These are phyloP conservation scores for Yarrowia sp. DNA, from an alignment of 805 yeast genomes.

Conservation along the genomic window DNA sequence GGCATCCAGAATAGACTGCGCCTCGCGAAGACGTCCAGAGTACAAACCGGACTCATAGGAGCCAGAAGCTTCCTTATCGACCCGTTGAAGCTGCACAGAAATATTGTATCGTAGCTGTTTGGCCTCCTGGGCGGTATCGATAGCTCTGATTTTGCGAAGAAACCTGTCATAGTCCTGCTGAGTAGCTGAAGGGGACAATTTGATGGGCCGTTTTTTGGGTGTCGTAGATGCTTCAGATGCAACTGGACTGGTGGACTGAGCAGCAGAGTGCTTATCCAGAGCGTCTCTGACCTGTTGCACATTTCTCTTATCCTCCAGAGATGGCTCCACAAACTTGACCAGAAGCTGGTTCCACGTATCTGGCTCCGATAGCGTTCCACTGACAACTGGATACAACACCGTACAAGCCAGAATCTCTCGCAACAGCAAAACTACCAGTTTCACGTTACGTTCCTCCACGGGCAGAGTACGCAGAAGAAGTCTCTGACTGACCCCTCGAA, in stretches of 20 bases:
- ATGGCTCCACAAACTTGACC: constrained; percentile 55
- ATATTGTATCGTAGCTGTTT: constrained; percentile 49
- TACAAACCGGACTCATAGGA: neutral
- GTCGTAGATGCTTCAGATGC: constrained; percentile 19
- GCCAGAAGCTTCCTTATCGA: constrained; percentile 36
- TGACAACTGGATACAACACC: constrained; percentile 50
- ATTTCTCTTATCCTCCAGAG: constrained; percentile 68
- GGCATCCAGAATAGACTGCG: neutral
- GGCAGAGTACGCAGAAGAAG: constrained; percentile 53
- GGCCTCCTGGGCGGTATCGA: constrained; percentile 44
- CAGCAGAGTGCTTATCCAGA: constrained; percentile 54
- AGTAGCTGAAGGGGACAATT: constrained; percentile 43
- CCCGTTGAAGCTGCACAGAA: constrained; percentile 47
- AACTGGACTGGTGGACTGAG: constrained; percentile 16
- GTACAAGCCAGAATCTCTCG: constrained; percentile 62
- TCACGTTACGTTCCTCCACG: constrained; percentile 44
- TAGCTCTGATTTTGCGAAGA: constrained; percentile 38
- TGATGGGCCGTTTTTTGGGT: constrained; percentile 28
- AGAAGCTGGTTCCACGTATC: constrained; percentile 72
- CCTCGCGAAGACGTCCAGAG: neutral
- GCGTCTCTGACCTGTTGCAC: constrained; percentile 70
- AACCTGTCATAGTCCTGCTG: constrained; percentile 44
- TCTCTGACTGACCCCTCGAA: constrained; percentile 43
- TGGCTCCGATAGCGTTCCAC: constrained; percentile 57
- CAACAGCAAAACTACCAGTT: constrained; percentile 48